Evolutionary conservation across 768 basidiomycete genomes (phyloP).

Genomic region (Mycena galericulata): DNA sequence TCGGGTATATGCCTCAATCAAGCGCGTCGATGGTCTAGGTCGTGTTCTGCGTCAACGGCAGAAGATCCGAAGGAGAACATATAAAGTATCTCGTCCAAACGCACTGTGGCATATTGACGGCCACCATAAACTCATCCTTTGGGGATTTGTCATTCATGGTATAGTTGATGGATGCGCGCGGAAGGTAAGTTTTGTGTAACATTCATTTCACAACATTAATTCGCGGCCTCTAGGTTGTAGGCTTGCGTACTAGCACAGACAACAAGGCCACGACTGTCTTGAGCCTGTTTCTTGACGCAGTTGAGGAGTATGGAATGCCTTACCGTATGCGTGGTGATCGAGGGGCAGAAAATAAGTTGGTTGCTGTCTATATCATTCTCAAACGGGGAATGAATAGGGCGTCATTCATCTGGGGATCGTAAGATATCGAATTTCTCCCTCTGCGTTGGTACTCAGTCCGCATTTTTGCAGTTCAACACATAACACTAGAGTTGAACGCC

Average conservation of each 20-base stretch:
- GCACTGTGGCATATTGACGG: slow-evolving; percentile 40
- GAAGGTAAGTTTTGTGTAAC: slow-evolving; percentile 33
- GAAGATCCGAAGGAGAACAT: slow-evolving; percentile 13
- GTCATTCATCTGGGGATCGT: no score
- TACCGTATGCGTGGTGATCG: background rate
- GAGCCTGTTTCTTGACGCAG: background rate
- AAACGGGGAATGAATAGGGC: no score
- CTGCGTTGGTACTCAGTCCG: background rate
- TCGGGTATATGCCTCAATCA: no score
- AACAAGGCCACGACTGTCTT: background rate
- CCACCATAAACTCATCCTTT: no score
- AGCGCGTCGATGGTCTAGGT: slow-evolving; percentile 35
- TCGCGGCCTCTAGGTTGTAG: background rate
- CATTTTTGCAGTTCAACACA: background rate
- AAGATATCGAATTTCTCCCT: background rate
- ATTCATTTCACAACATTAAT: background rate
- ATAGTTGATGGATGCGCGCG: slow-evolving; percentile 45
- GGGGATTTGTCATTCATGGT: slow-evolving; percentile 43
- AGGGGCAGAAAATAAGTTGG: background rate
- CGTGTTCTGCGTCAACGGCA: slow-evolving; percentile 27
- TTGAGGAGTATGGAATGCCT: background rate
- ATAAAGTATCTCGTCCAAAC: slow-evolving; percentile 36
- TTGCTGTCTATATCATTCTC: background rate
- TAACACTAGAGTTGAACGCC: background rate
- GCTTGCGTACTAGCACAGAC: slow-evolving; percentile 17